Base-by-base conservation (phyloP, 768 basidiomycete genomes). In the Saitozyma podzolica region DNA sequence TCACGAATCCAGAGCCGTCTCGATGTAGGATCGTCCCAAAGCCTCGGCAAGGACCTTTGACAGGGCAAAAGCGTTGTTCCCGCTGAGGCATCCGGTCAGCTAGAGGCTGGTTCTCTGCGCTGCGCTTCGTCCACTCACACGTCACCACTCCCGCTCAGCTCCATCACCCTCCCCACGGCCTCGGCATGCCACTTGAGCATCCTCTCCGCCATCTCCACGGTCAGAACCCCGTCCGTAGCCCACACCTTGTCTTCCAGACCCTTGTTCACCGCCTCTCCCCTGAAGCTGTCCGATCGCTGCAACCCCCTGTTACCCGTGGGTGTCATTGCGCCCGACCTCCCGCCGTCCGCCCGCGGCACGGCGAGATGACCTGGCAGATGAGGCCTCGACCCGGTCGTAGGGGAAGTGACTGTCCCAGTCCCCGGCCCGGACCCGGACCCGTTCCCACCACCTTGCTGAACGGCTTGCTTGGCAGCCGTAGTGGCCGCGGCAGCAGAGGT, bases 151-250 rank as follows among this genome's bases (percentile, higher is more conserved):
- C 87, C 80, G 73, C 88, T 93, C 52, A 99, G 82, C 79, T 98
- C 96, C 10, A 94, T 90, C 67, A 92, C 94, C 69, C 96, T 82
- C 5, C 96, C 95, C 39, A 96, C 88, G 6, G 93, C 91, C 77
- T 99, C 96, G 2, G 96, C 95, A 79, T 99, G 96, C 93, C 95
- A 97, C 78, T 87, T 91, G 14, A 98, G 81, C 87, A 98, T 93
- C 70, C 84, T 88, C 82, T 95, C 92, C 1, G 92, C 90, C 9
- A 86, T 81, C 47, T 87, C 86, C 3, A 96, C 80, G 51, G 82
- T 87, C 42, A 97, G 80, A 40, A 86, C 69, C 10, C 95, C 95
- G 73, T 98, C 95, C 65, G 89, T 88, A 57, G 92, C 89, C 47
- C 84, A 84, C 7, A 87, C 71, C 16, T 86, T 86, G 57, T 92